Evolutionary conservation across 345 rosid species (phyloP), one percentile per base, ranked within the genome.

Genomic region (Combretum micranthum): DNA sequence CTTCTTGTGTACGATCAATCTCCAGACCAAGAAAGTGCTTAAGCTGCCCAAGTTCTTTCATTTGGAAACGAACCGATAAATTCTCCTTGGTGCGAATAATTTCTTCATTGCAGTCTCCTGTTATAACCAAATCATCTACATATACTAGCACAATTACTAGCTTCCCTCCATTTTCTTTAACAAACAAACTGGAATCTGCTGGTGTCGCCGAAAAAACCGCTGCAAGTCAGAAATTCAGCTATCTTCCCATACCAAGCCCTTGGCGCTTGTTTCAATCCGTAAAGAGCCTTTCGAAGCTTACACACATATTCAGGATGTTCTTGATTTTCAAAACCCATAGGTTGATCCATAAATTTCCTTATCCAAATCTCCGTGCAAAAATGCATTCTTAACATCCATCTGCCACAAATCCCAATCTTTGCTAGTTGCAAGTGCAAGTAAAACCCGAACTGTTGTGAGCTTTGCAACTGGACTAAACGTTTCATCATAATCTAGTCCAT

Each of bases 181-280:
- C 12, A 16, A 1, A 43, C 20, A 11, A 8, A 22, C 26, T 44
- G 8, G 17, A 44, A 42, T 56, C n/a, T 20, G 50, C n/a, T 45
- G 44, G 37, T 20, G 32, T 15, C 22, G 8, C 12, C 17, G 10
- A 43, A 5, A n/a, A 1, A 57, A 11, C 51, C 19, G 22, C 25
- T 20, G 10, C n/a, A n/a, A 17, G 22, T 0, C 20, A 19, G 13
- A 16, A 5, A 44, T 4, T 23, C 2, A 49, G 18, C 42, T 0
- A 22, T 44, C 26, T 53, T 52, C 7, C 19, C 15, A 0, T 17
- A 22, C 45, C 59, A 42, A 0, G 18, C 58, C 18, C 44, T 22
- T 13, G 58, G 45, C 20, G 44, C 52, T 43, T 62, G 50, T 18
- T 53, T 60, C 19, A n/a, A n/a, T n/a, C n/a, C n/a, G n/a, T n/a